Conservation (phyloP, 1,139 yeast genomes). For the Saccharomycopsis phalli region DNA sequence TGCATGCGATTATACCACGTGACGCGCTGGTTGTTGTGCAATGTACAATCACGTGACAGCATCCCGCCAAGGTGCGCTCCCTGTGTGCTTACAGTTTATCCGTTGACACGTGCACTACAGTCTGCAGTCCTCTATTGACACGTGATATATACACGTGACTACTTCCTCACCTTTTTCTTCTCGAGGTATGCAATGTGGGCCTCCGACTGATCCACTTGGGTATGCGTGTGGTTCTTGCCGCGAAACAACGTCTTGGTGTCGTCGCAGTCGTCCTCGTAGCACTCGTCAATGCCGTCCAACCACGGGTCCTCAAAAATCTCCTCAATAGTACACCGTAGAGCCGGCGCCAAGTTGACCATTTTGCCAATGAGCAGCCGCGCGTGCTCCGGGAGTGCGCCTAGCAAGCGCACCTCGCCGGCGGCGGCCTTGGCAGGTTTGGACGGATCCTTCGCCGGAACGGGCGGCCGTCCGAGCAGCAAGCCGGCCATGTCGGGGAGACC, state of each 20-base stretch:
- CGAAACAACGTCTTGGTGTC: constrained; percentile 28
- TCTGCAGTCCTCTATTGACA: no score
- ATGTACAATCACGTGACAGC: no score
- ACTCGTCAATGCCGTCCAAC: constrained; percentile 58
- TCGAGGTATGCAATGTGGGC: constrained; percentile 94
- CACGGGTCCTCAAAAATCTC: constrained; percentile 77
- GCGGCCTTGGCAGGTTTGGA: constrained; percentile 28
- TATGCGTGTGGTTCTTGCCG: constrained; percentile 64
- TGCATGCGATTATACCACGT: no score
- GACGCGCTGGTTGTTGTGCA: no score
- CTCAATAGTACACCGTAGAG: constrained; percentile 76
- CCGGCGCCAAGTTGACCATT: constrained; percentile 79
- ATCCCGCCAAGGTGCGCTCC: no score
- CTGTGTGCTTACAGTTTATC: no score
- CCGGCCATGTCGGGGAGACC: not conserved
- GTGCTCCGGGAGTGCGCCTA: constrained; percentile 62
- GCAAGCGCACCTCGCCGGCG: constrained; percentile 60
- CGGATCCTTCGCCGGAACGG: not conserved
- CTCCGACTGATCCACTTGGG: constrained; percentile 80
- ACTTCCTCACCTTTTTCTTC: constrained; percentile 38
- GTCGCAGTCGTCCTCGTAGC: constrained; percentile 46
- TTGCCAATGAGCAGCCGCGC: constrained; percentile 55
- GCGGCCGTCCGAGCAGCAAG: not conserved
- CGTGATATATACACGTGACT: no score
- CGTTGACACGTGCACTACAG: no score